These are phyloP conservation scores for Saitoella complicata DNA, from an alignment of 805 yeast species.

Conservation along the genomic window DNA sequence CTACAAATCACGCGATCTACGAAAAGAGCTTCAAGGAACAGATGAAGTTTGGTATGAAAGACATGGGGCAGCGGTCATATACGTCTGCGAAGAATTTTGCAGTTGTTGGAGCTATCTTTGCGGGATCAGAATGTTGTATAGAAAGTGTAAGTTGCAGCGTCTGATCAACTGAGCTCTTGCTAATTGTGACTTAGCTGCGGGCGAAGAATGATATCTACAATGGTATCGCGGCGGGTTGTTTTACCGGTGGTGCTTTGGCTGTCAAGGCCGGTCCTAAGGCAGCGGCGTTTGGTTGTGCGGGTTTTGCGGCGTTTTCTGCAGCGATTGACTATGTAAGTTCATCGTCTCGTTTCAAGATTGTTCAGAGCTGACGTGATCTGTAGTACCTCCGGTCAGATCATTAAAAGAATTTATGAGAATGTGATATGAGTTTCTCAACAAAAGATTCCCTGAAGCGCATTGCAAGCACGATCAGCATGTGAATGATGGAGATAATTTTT, in stretches of 20 bases:
- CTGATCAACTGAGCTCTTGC: not conserved
- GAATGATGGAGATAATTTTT: no score
- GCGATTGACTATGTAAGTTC: conserved; percentile 27
- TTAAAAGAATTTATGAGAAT: no score
- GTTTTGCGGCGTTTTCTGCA: conserved; percentile 88
- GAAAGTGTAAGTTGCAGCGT: conserved; percentile 34
- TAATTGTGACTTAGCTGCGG: conserved; percentile 26
- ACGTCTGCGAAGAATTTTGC: conserved; percentile 89
- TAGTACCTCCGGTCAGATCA: no score
- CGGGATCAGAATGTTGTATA: conserved; percentile 83
- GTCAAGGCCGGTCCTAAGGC: conserved; percentile 88
- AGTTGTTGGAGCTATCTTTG: conserved; percentile 73
- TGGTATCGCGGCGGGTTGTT: conserved; percentile 84
- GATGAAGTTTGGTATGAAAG: conserved; percentile 75
- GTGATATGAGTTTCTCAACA: no score
- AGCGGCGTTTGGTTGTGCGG: conserved; percentile 84
- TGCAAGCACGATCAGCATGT: no score
- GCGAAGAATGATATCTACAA: conserved; percentile 87
- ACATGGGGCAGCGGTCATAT: conserved; percentile 82
- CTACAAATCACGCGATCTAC: not conserved
- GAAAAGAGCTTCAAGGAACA: conserved; percentile 69
- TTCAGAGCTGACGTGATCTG: no score
- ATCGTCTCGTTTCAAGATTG: no score
- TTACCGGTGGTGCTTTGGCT: conserved; percentile 93
- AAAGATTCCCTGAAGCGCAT: no score